Evolutionary conservation across 768 basidiomycete genomes (phyloP).

Genomic region (Boletus fagicola): DNA sequence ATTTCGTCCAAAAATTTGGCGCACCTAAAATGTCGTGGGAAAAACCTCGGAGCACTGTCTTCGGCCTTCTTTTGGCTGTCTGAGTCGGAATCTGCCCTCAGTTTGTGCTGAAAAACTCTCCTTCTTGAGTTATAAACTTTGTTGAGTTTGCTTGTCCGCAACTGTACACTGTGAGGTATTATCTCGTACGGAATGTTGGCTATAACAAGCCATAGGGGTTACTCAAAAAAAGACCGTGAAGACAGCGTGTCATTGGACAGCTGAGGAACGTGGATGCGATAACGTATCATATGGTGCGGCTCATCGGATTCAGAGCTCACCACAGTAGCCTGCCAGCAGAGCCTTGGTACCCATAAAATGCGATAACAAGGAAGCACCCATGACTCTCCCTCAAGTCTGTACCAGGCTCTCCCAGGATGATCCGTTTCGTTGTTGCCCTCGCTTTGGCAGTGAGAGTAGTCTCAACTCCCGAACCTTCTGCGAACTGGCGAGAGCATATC

Average conservation of each 20-base stretch:
- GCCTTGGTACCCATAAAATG: slow-evolving; percentile 12
- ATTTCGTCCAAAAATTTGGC: too few relatives aligned
- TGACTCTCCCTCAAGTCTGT: background rate
- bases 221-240: background rate
- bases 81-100: too few relatives aligned
- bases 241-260: slow-evolving; percentile 10
- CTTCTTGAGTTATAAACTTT: too few relatives aligned
- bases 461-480: background rate
- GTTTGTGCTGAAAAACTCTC: too few relatives aligned
- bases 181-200: background rate
- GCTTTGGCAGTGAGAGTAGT: background rate
- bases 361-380: background rate
- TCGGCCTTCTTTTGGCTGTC: too few relatives aligned
- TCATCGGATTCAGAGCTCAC: background rate
- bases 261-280: slow-evolving; percentile 12
- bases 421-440: slow-evolving; percentile 6
- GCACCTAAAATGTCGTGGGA: too few relatives aligned
- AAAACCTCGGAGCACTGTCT: too few relatives aligned
- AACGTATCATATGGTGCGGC: background rate
- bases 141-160: too few relatives aligned
- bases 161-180: background rate
- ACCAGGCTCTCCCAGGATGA: slow-evolving; percentile 5
- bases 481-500: slow-evolving; percentile 23
- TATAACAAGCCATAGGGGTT: background rate
- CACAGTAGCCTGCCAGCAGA: background rate